Evolutionary conservation across 2,329 filamentous ascomycete species (phyloP), one percentile per base, ranked within the genome.

Genomic region (Diaporthe vaccinii): DNA sequence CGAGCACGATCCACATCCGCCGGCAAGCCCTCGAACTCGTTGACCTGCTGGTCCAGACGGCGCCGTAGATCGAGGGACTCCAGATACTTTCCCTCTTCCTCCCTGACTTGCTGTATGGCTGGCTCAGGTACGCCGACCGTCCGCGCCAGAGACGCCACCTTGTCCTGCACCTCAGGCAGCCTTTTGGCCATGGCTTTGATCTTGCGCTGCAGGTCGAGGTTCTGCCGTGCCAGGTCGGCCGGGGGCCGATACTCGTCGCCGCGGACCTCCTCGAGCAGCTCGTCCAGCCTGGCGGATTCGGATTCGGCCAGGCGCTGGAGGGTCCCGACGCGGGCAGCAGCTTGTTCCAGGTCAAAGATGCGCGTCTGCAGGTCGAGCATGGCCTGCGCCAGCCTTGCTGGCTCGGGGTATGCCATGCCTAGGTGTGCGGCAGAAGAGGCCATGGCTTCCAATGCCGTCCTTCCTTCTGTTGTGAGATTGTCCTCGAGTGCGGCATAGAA

Each of bases 171-270:
- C 80, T 97, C 94, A 22, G 90, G 90, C 1, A 96, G 86, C 78
- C 93, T 93, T 3, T 91, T 85, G 20, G 88, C 85, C 51, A 94
- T 86, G n/a, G 90, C 84, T 81, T 95, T 95, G 67, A 93, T 90
- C 74, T 89, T 91, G 73, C 94, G 91, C 78, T 92, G 91, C 84
- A 93, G 90, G 69, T 97, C 93, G 5, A 92, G 87, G n/a, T 95
- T 96, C 78, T 93, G 89, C 78, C 91, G 91, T 15, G 91, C 89
- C 4, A 96, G 84, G 76, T 91, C 86, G 0, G 90, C 80, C 0
- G 91, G 84, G 0, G 90, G 88, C 22, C 89, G 87, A 79, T 90
- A 93, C 20, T 82, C 82, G 9, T 86, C 84, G 20, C 82, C 81
- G 34, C 84, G 82, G 5, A 92, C 81, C 15, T 86, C 83, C 8